A percentile compares a stretch with the other conserved stretches of the same genome.
phyloP scores from a whole-genome alignment of 352 stramenopile genomes.

The Phytophthora fragariaefolia region DNA sequence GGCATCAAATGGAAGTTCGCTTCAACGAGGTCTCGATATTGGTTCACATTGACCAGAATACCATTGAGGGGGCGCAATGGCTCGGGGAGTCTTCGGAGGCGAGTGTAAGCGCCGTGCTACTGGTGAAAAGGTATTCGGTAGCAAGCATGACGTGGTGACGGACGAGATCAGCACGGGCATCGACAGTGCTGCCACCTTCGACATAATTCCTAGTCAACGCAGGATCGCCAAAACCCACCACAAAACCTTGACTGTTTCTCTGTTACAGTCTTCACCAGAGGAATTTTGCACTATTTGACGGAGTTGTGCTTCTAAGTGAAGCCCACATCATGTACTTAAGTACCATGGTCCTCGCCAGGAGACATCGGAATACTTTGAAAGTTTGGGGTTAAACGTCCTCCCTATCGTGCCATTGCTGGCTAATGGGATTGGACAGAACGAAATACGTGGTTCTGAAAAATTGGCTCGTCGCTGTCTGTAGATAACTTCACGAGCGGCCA shows the following conservation, averaged over 20 bases:
- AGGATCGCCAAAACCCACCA: not conserved
- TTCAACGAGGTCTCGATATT: not conserved
- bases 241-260: not conserved
- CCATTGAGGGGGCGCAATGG: not conserved
- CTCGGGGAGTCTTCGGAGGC: not conserved
- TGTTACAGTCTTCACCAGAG: not conserved
- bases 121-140: too few species aligned
- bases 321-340: not conserved
- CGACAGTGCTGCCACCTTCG: too few species aligned
- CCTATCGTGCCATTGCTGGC: too few species aligned
- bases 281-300: not conserved
- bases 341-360: too few species aligned
- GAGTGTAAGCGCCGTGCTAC: too few species aligned
- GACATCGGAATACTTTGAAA: too few species aligned
- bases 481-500: not conserved
- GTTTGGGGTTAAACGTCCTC: too few species aligned
- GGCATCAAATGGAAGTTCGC: not conserved
- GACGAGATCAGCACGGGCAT: too few species aligned
- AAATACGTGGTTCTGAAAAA: not conserved
- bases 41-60: not conserved
- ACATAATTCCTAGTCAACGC: too few species aligned
- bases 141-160: too few species aligned
- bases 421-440: not conserved
- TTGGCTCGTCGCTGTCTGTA: constrained; percentile 1
- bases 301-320: not conserved